These are phyloP conservation scores for Cryptococcus sp. DNA, from an alignment of 1,284 basidiomycete genomes.

Conservation along the genomic window DNA sequence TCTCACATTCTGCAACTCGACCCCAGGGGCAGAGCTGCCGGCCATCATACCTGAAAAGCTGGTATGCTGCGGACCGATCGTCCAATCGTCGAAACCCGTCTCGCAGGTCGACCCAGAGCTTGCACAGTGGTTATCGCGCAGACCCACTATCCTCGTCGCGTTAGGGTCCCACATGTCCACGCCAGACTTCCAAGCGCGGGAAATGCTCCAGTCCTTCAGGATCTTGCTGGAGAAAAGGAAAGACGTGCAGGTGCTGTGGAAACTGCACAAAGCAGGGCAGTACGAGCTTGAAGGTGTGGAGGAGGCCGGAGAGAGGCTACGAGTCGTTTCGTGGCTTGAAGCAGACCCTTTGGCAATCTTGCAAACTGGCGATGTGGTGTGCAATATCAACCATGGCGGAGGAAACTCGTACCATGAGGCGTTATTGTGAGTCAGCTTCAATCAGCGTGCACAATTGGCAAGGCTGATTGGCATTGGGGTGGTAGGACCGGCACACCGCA, in stretches of 20 bases:
- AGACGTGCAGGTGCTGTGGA: constrained; percentile 31
- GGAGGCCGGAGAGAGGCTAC: constrained; percentile 14
- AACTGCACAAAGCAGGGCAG: constrained; percentile 13
- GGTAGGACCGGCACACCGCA: constrained; percentile 26
- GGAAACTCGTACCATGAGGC: constrained; percentile 39
- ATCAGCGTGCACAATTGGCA: too few relatives aligned
- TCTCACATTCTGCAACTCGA: constrained; percentile 23
- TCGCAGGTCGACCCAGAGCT: constrained; percentile 19
- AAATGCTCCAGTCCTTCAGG: constrained; percentile 13
- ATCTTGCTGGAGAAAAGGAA: constrained; percentile 14
- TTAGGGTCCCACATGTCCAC: constrained; percentile 21
- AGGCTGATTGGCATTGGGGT: too few relatives aligned
- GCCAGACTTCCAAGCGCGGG: constrained; percentile 7
- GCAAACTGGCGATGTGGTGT: constrained; percentile 22
- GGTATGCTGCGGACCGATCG: constrained; percentile 27
- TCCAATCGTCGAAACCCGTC: constrained; percentile 10
- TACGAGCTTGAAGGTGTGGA: neutral
- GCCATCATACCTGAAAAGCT: constrained; percentile 13
- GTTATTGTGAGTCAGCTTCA: constrained; percentile 22
- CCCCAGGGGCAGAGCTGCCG: constrained; percentile 20
- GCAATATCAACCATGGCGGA: constrained; percentile 31
- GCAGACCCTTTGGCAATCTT: constrained; percentile 24
- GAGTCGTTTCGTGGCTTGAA: constrained; percentile 25
- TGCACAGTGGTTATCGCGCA: constrained; percentile 7
- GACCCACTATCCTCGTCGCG: constrained; percentile 19